These are phyloP conservation scores for Salix arbutifolia DNA, from an alignment of 345 rosid species.

Conservation along the genomic window DNA sequence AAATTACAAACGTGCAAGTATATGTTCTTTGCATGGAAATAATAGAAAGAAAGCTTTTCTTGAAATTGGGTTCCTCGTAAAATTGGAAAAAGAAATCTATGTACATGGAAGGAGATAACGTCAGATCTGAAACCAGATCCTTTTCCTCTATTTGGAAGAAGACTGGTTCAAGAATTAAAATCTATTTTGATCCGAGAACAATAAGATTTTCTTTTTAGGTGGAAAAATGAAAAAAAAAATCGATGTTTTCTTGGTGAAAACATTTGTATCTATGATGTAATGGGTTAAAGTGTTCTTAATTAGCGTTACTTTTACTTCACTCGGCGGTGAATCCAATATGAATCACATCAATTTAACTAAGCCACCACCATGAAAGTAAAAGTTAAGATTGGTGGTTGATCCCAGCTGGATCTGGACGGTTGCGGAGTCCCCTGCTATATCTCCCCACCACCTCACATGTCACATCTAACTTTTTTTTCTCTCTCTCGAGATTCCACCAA, in stretches of 20 bases:
- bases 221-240: too few species aligned
- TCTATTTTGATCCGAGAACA: background rate
- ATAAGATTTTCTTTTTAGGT: too few species aligned
- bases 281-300: too few species aligned
- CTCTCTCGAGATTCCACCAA: slow-evolving; percentile 24
- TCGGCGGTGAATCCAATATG: background rate
- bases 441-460: slow-evolving; percentile 40
- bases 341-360: background rate
- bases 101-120: background rate
- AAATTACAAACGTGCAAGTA: background rate
- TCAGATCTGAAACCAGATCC: background rate
- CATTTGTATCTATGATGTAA: too few species aligned
- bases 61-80: background rate
- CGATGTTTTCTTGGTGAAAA: too few species aligned
- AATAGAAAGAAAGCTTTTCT: background rate
- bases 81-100: too few species aligned
- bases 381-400: slow-evolving; percentile 24
- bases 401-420: slow-evolving; percentile 49
- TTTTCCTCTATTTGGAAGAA: background rate
- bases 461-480: slow-evolving; percentile 24
- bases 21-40: background rate
- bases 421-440: slow-evolving; percentile 6
- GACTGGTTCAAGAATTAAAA: background rate
- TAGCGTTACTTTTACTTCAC: background rate
- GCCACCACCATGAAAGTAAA: background rate